A percentile compares a stretch with the other conserved stretches of the same genome.
These are phyloP conservation scores for Amanita rimosa DNA, from an alignment of 768 basidiomycete species.

Conservation along the genomic window DNA sequence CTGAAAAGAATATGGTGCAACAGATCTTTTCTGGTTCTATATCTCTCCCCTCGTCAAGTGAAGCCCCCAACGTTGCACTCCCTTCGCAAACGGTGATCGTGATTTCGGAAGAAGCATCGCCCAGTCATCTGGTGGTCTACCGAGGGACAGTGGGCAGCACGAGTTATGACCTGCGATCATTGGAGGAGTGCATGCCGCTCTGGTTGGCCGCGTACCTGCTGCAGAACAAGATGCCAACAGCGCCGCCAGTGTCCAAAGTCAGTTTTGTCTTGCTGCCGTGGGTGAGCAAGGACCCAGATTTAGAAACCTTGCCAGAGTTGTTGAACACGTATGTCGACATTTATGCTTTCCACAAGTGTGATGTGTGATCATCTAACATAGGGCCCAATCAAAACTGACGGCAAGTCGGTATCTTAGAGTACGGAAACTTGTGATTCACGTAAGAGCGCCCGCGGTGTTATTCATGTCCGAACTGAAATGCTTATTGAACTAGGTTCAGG, in stretches of 20 bases:
- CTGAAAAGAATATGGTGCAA: constrained; percentile 41
- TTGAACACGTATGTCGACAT: constrained; percentile 63
- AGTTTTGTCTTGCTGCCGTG: constrained; percentile 86
- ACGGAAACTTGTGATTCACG: constrained; percentile 75
- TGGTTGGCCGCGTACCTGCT: constrained; percentile 89
- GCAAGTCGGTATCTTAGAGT: constrained; percentile 81
- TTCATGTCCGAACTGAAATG: background rate
- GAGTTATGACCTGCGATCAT: constrained; percentile 23
- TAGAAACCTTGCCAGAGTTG: constrained; percentile 64
- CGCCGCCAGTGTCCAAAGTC: constrained; percentile 55
- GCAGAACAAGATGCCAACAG: constrained; percentile 42
- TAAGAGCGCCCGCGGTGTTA: constrained; percentile 23
- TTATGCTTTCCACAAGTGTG: background rate
- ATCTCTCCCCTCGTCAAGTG: constrained; percentile 55
- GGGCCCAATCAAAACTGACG: constrained; percentile 75
- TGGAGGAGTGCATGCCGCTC: constrained; percentile 74
- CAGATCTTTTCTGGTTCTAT: constrained; percentile 41
- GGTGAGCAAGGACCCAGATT: constrained; percentile 42
- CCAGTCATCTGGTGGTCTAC: constrained; percentile 70
- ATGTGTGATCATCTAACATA: constrained; percentile 14
- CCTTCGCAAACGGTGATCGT: constrained; percentile 53
- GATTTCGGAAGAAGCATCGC: constrained; percentile 73
- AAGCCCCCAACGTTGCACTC: constrained; percentile 58
- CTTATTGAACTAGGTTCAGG: constrained; percentile 49
- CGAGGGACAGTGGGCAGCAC: constrained; percentile 54